Conservation (phyloP, 257 asterid species). For the Plantago major region DNA sequence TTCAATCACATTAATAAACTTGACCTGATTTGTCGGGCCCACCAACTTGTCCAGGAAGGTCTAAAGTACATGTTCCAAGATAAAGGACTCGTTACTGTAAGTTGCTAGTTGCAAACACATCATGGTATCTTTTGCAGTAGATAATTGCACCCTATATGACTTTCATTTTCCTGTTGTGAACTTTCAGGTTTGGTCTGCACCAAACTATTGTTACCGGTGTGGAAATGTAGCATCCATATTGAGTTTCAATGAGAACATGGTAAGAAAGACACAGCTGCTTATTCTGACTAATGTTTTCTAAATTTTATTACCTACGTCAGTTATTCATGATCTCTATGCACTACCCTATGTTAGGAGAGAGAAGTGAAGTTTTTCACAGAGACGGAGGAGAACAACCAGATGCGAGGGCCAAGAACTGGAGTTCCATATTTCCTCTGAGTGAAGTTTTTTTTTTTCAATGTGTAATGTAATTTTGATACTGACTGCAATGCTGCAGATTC, state of each 20-base stretch:
- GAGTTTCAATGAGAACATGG: constrained; percentile 98
- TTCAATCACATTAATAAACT: constrained; percentile 95
- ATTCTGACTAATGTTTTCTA: not conserved
- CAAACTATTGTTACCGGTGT: constrained; percentile 96
- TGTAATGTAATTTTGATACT: constrained; percentile 15
- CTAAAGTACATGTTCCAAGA: constrained; percentile 97
- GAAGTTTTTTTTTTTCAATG: constrained; percentile 12
- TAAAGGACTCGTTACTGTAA: constrained; percentile 96
- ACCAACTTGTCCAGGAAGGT: constrained; percentile 99
- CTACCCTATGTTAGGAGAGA: constrained; percentile 57
- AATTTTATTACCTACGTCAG: too few relatives aligned
- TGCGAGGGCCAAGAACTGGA: constrained; percentile 99
- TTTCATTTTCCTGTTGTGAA: constrained; percentile 20
- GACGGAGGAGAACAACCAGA: constrained; percentile 97
- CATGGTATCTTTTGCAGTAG: constrained; percentile 5
- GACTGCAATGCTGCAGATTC: constrained; percentile 2
- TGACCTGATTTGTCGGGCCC: constrained; percentile 96
- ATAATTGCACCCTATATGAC: not conserved
- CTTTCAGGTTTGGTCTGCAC: constrained; percentile 98
- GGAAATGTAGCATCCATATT: constrained; percentile 97
- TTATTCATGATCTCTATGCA: too few relatives aligned
- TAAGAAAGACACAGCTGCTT: constrained; percentile 20
- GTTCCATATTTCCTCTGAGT: constrained; percentile 84
- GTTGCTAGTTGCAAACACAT: constrained; percentile 30
- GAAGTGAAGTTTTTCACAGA: constrained; percentile 98